A percentile compares a stretch with the other conserved stretches of the same genome.
Conservation (phyloP, 2,329 filamentous ascomycete genomes). For the Aurifilum marmelostoma region DNA sequence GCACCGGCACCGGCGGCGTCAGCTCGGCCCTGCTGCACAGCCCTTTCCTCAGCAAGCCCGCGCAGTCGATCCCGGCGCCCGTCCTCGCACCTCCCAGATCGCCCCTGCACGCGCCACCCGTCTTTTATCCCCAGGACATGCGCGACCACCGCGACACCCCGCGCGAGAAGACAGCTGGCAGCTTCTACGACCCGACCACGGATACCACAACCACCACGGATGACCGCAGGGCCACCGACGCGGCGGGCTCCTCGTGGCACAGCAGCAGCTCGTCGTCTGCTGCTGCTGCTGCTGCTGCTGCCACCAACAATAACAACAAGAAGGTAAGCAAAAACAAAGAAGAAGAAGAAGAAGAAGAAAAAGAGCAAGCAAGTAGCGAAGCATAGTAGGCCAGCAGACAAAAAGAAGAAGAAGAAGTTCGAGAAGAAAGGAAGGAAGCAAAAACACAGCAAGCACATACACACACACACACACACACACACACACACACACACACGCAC, state of each 20-base stretch:
- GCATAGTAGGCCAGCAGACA: neutral
- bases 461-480: neutral
- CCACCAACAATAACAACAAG: conserved; percentile 32
- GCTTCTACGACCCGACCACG: conserved; percentile 59
- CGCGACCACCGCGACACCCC: conserved; percentile 34
- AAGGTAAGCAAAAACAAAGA: conserved; percentile 46
- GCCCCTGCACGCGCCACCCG: conserved; percentile 48
- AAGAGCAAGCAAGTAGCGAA: neutral
- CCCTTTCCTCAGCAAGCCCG: conserved; percentile 26
- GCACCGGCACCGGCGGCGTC: conserved; percentile 31
- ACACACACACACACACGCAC: neutral
- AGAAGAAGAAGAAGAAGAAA: neutral
- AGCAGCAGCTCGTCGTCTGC: conserved; percentile 41
- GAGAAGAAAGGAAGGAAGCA: neutral
- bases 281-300: conserved; percentile 22
- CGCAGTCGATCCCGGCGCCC: conserved; percentile 26
- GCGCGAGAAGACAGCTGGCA: conserved; percentile 47
- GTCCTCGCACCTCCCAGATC: conserved; percentile 40
- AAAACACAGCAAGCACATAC: neutral
- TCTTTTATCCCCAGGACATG: conserved; percentile 44
- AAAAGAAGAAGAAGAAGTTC: neutral
- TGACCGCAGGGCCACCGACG: conserved; percentile 52
- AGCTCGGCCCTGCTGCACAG: conserved; percentile 31
- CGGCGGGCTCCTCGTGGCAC: conserved; percentile 50
- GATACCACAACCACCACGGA: conserved; percentile 50